Base-by-base conservation (phyloP, 768 basidiomycete species). In the Strobilomyces confusus region DNA sequence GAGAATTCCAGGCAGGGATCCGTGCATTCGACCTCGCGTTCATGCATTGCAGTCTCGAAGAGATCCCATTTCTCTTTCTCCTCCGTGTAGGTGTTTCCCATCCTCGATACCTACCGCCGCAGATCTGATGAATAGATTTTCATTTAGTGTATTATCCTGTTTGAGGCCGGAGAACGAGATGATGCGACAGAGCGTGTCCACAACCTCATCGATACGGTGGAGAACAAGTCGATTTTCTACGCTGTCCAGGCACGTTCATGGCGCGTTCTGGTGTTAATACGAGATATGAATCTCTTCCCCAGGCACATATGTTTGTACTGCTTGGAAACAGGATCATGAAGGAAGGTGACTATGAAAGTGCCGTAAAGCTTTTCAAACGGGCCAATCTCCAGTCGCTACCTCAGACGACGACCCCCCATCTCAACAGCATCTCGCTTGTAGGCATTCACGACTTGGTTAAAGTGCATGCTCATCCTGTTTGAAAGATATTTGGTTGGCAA, bases 231-330 rank as follows among this genome's bases (percentile, higher is more conserved):
- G 4, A 50, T 44, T 17, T 57, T 52, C 37, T 40, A 29, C 19
- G 29, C 15, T 8, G 43, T 54, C 38, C 52, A 61, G 60, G 60
- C 26, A 54, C 17, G 58, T 26, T 32, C 3, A 25, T n/a, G 3
- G 20, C 9, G 1, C 9, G 26, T 9, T 37, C 26, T 29, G 17
- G 26, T n/a, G 5, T 3, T 26, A 25, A 14, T 9, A 20, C 26
- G 23, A n/a, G 17, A 3, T 12, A 29, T 44, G 52, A 8, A 61
- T 17, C 4, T 34, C 33, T 4, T 42, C 5, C 19, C 6, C n/a
- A 61, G 60, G 58, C 56, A 13, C 52, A 59, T 19, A 59, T 59
- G 58, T 40, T 51, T 20, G 29, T 49, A 26, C 52, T 58, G n/a
- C 44, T 54, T 4, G 60, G 60, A 20, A 47, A 51, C 33, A 52